Evolutionary conservation across 371 early-diverging fungal genomes (phyloP), one percentile per base, ranked within the genome.

Genomic region (Catenaria anguillulae): DNA sequence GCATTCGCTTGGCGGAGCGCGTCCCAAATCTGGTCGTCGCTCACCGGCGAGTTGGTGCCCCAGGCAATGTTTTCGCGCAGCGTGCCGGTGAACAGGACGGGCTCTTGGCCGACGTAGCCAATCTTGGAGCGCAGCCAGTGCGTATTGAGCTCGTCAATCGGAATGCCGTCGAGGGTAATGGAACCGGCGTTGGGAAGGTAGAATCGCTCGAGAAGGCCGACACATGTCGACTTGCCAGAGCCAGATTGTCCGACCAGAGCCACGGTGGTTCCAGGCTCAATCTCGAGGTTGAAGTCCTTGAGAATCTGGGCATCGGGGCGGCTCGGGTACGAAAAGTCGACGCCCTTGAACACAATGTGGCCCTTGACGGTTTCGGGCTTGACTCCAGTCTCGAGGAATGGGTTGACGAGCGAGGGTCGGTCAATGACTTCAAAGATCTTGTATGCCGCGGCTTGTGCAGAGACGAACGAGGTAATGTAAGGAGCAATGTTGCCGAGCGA

Each of bases 71-170:
- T 93, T 68, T 90, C 82, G 61, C 75, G 71, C 60, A 93, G 82
- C 33, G 86, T 83, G 45, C 81, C 83, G 55, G 84, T 82, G 74
- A 92, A 92, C 24, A 93, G 71, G 29, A 85, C 81, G 31, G 93
- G 93, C 65, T 92, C 92, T 70, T 86, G 85, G 29, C 70, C 70
- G 12, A 79, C 81, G 34, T 76, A 68, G 40, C 76, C 78, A 61
- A 81, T 75, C n/a, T 72, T 68, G 36, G 71, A 66, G 2, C 77
- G 70, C 23, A 76, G 65, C 70, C 73, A 74, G 6, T 64, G 52
- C n/a, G 74, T 66, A 60, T 81, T 78, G 58, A 74, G 62, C 0
- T 74, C 68, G 45, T 73, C 70, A 43, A 80, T 33, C 34, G 76
- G 65, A 10, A 65, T 64, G 1, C 76, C 77, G 64, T 81, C 82